Evolutionary conservation across 208 protist genomes (phyloP).

Genomic region (Trichomonas vaginalis): DNA sequence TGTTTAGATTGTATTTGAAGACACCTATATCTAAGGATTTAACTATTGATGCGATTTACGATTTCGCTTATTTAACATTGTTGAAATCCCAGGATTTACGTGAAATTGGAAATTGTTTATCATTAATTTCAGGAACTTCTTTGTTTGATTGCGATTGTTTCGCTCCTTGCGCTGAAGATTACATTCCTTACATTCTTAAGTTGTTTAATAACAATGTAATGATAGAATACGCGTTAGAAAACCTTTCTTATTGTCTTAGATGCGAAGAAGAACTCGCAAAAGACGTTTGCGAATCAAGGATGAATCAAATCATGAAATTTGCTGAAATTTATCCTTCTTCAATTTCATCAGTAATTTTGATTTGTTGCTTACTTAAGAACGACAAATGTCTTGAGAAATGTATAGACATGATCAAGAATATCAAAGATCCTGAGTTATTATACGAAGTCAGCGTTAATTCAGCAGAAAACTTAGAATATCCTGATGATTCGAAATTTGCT

Average conservation of each 20-base stretch:
- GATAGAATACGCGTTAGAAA: neutral
- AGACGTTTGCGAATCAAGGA: neutral
- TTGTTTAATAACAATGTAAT: neutral
- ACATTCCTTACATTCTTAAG: neutral
- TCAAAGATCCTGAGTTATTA: neutral
- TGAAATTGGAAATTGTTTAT: neutral
- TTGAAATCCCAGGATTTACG: neutral
- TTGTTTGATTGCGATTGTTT: neutral
- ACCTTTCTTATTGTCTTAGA: neutral
- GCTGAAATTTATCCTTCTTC: neutral
- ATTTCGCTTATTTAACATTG: neutral
- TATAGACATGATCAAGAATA: neutral
- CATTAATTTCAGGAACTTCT: neutral
- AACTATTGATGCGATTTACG: neutral
- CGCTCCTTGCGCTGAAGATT: neutral
- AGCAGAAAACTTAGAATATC: neutral
- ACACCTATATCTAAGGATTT: neutral
- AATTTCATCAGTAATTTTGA: neutral
- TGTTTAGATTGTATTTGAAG: neutral
- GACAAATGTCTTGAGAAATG: neutral
- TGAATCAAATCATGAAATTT: neutral
- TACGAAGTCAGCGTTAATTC: neutral
- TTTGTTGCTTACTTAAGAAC: neutral
- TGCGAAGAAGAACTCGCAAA: neutral
- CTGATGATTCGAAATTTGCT: neutral